phyloP scores from a whole-genome alignment of 331 rosid genomes.

The Arachis monticola region DNA sequence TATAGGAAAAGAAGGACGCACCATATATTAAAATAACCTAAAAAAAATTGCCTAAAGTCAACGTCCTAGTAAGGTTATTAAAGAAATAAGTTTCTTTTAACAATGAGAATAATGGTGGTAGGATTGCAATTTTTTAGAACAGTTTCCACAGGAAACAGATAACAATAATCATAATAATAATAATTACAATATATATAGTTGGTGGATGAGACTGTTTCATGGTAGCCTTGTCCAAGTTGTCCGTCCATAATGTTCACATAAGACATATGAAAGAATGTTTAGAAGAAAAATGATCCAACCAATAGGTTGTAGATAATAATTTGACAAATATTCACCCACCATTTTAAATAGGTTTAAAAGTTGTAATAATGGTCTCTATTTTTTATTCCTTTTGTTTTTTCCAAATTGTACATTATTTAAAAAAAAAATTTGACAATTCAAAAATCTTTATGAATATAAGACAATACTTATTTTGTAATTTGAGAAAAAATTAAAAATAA shows the following conservation, averaged over 20 bases:
- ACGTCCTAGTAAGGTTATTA: background rate
- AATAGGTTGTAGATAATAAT: background rate
- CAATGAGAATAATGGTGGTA: constrained; percentile 9
- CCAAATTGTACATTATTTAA: too few relatives aligned
- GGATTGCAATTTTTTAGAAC: constrained; percentile 1
- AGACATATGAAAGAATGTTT: background rate
- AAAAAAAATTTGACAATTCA: too few relatives aligned
- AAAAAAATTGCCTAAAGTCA: too few relatives aligned
- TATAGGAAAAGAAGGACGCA: background rate
- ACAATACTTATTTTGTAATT: too few relatives aligned
- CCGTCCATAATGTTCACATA: background rate
- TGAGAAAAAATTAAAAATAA: too few relatives aligned
- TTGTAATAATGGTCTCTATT: background rate
- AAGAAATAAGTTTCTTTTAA: background rate
- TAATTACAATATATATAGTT: constrained; percentile 8
- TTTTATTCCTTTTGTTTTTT: background rate
- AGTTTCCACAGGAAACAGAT: constrained; percentile 19
- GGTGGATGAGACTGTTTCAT: constrained; percentile 24
- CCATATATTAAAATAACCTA: too few relatives aligned
- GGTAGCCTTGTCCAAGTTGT: constrained; percentile 19
- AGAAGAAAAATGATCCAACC: background rate
- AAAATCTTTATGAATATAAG: too few relatives aligned
- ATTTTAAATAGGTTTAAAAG: background rate
- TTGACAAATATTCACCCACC: background rate
- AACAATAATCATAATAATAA: background rate